phyloP scores from a whole-genome alignment of 805 yeast species.

The Candida khao-thaluensis region DNA sequence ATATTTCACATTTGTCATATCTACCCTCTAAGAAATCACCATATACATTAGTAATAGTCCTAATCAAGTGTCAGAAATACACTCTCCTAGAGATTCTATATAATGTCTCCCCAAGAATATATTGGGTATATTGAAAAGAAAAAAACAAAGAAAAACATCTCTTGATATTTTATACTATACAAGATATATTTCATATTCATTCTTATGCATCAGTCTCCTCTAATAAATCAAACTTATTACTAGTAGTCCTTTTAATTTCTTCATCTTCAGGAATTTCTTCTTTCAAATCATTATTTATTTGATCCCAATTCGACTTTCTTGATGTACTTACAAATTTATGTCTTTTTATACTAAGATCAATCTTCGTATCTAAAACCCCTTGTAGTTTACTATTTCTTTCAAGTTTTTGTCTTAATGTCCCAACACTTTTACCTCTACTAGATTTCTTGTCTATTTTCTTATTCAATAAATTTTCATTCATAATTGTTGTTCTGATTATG shows the following conservation, averaged over 20 bases:
- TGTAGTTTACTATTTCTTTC: constrained; percentile 51
- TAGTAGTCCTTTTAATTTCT: constrained; percentile 20
- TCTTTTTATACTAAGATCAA: constrained; percentile 61
- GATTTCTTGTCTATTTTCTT: constrained; percentile 49
- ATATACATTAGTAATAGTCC: no score
- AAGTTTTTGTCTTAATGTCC: constrained; percentile 34
- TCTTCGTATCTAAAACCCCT: constrained; percentile 59
- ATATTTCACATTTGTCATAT: no score
- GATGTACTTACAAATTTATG: constrained; percentile 60
- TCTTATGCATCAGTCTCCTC: constrained; percentile 36
- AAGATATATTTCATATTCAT: no score
- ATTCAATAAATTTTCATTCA: constrained; percentile 60
- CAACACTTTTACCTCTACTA: constrained; percentile 32
- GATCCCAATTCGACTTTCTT: constrained; percentile 74
- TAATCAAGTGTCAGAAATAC: no score
- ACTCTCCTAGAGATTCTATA: no score
- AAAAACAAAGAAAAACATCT: no score
- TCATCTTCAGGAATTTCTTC: constrained; percentile 34
- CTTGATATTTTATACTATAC: no score
- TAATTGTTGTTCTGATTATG: constrained; percentile 63
- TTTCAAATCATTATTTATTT: constrained; percentile 39
- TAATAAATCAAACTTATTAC: constrained; percentile 30
- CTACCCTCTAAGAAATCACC: no score
- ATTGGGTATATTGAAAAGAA: no score
- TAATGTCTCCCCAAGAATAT: no score